Base-by-base conservation (phyloP, 345 rosid species). In the Gossypium anomalum region DNA sequence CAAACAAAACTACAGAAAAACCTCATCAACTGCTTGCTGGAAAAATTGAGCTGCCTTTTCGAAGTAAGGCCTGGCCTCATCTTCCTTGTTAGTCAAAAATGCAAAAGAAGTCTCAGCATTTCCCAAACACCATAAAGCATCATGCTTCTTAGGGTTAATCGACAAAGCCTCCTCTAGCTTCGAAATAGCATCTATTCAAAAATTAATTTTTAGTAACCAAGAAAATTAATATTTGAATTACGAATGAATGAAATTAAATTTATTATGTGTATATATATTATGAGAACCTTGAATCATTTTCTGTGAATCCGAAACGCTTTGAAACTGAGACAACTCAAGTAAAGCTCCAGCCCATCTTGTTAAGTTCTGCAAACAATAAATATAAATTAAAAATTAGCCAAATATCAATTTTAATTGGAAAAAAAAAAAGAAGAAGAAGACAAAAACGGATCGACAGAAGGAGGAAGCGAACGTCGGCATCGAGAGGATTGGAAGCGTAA, bases 301-400 rank as follows among this genome's bases (percentile, higher is more conserved):
- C 83, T 90, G 93, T 1, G 97, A 77, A 73, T 92, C 97, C 5
- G 82, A 25, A 70, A 80, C 58, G 49, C 56, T 83, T 77, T 89
- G 97, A 83, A 91, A 92, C 89, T 90, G 98, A 72, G 97, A 88
- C 86, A 92, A 71, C 85, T 94, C 98, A 73, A 94, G 67, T 76
- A 94, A 70, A 75, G 92, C 83, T 51, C 97, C 95, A 59, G 88
- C 97, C 98, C 98, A 94, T 77, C 87, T 87, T 19, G 90, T 88
- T 72, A 94, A 77, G 77, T 92, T 94, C 98, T 94, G 79, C 58
- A 43, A 49, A 43, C 16, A 71, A 15, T 29, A 73, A 23, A 29
- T 29, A 29, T 29, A 19, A 11, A 4, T 22, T 19, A 59, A 9
- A 78, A 62, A 63, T 34, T 19, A 23, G 27, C 7, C 17, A 10